Evolutionary conservation across 2,329 filamentous ascomycete species (phyloP).

Genomic region (Cladophialophora immunda): DNA sequence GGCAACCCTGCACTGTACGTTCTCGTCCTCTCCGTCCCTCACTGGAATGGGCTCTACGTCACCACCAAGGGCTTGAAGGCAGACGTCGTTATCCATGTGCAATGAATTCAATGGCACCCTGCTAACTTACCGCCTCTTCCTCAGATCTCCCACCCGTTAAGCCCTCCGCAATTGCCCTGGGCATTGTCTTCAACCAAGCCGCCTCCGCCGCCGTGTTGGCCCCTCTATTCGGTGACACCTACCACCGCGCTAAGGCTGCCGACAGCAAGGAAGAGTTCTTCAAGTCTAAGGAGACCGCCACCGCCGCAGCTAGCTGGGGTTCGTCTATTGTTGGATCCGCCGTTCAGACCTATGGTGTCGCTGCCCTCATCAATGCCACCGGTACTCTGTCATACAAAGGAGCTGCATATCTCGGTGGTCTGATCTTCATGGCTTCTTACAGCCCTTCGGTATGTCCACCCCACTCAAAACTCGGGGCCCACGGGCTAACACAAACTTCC

Average conservation of each 20-base stretch:
- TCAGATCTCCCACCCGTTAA: slow-evolving; percentile 83
- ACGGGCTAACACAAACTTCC: background rate
- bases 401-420: slow-evolving; percentile 86
- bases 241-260: slow-evolving; percentile 87
- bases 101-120: slow-evolving; percentile 2
- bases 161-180: slow-evolving; percentile 96
- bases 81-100: slow-evolving; percentile 9
- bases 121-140: slow-evolving; percentile 25
- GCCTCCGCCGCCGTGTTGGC: slow-evolving; percentile 86
- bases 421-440: slow-evolving; percentile 91
- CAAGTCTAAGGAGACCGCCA: slow-evolving; percentile 88
- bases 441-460: slow-evolving; percentile 64
- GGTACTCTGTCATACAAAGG: slow-evolving; percentile 97
- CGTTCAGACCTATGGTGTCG: slow-evolving; percentile 88
- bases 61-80: slow-evolving; percentile 19
- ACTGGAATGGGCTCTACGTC: slow-evolving; percentile 26
- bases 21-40: background rate
- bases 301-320: slow-evolving; percentile 87
- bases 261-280: slow-evolving; percentile 98
- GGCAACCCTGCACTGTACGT: slow-evolving; percentile 68
- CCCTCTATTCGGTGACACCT: slow-evolving; percentile 92
- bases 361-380: slow-evolving; percentile 90
- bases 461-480: slow-evolving; percentile 60
- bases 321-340: slow-evolving; percentile 88
- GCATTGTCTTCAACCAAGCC: slow-evolving; percentile 94